Base-by-base conservation (phyloP, 495 filamentous ascomycete genomes). In the Talaromyces stipitatus region DNA sequence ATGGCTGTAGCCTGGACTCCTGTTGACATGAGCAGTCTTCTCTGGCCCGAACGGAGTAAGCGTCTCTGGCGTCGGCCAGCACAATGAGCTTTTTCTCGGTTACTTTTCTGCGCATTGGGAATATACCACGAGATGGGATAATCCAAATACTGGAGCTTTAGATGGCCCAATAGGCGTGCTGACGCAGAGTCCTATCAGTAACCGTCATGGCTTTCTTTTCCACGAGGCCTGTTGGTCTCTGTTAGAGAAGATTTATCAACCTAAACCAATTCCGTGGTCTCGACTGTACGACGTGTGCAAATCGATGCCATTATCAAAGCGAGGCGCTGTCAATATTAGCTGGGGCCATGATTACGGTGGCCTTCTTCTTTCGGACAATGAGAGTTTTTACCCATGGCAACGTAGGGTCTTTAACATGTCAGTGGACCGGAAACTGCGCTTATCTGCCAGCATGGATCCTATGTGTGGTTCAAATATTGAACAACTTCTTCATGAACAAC, bases 11-110 rank as follows among this genome's bases (percentile, higher is more conserved):
- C 8, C 30, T 12, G 27, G 4, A 53, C 23, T 4, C 20, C 3
- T 41, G 1, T 12, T 45, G 7, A 36, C 14, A 18, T 18, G 0
- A 26, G 20, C 24, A 55, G 52, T 43, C 2, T 55, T 41, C 6
- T 45, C 30, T 3, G 24, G 36, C n/a, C 36, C 24, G 3, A 24
- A 10, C 10, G 52, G 29, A 45, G 22, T 10, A 38, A 23, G 8
- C 41, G 52, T 55, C 32, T 38, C 52, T 43, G 52, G 52, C 24
- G 52, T 55, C 7, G 52, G 52, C 11, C 30, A 23, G 18, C 41
- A 43, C 36, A 12, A 43, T 10, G 30, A 43, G 2, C 20, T 18
- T 30, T 4, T 16, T 51, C 11, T 1, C 3, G 52, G 30, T 11
- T 6, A 24, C 4, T 55, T 18, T 16, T 12, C 18, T 43, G 52